Percentiles rank a stretch among this genome's conserved stretches.
These are phyloP conservation scores for Barnettozyma salicaria DNA, from an alignment of 805 yeast genomes.

Conservation along the genomic window DNA sequence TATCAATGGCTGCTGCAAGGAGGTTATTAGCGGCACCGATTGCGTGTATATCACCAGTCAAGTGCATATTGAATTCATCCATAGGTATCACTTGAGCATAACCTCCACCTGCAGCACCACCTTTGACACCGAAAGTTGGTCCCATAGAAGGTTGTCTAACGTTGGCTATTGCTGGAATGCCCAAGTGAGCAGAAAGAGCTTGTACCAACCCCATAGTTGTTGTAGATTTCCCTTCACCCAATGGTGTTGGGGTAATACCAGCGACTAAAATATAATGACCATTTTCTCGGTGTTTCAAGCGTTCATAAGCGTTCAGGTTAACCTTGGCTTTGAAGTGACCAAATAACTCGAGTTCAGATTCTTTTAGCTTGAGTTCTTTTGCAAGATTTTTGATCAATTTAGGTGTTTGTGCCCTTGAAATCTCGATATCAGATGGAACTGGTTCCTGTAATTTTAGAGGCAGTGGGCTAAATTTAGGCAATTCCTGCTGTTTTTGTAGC, in stretches of 20 bases:
- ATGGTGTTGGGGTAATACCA: conserved; percentile 97
- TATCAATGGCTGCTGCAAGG: conserved; percentile 93
- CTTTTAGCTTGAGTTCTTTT: conserved; percentile 71
- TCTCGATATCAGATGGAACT: conserved; percentile 87
- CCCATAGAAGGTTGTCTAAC: conserved; percentile 99
- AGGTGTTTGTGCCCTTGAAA: conserved; percentile 84
- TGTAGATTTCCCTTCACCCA: conserved; percentile 97
- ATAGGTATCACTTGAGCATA: conserved; percentile 96
- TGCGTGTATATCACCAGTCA: conserved; percentile 97
- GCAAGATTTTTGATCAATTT: conserved; percentile 75
- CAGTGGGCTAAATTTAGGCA: conserved; percentile 31
- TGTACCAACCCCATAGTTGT: conserved; percentile 97
- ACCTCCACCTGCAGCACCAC: conserved; percentile 99
- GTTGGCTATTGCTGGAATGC: conserved; percentile 80
- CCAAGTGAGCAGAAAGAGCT: conserved; percentile 87
- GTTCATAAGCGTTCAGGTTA: conserved; percentile 58
- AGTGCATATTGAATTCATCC: conserved; percentile 97
- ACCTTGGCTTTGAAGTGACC: conserved; percentile 92
- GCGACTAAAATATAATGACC: conserved; percentile 91
- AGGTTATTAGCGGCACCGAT: conserved; percentile 90
- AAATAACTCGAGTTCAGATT: conserved; percentile 75
- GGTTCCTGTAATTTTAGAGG: conserved; percentile 52
- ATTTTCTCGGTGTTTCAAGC: conserved; percentile 55
- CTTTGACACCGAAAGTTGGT: conserved; percentile 97
- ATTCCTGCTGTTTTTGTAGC: conserved; percentile 4